Base-by-base conservation (phyloP, 257 asterid genomes). In the Nicotiana otophora region DNA sequence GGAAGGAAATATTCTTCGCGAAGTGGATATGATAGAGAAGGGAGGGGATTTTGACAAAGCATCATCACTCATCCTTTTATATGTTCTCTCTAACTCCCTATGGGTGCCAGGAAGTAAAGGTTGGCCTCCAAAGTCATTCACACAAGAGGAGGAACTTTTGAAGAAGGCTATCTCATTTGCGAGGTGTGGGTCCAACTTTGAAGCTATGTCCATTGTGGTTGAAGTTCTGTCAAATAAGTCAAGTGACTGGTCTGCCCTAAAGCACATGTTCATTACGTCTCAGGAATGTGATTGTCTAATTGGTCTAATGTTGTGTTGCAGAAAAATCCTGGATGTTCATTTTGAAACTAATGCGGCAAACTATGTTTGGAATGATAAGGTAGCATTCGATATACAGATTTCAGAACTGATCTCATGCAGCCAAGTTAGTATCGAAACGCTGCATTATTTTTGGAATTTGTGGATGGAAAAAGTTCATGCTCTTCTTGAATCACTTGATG, bases 121-220 rank as follows among this genome's bases (percentile, higher is more conserved):
- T 46, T 93, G 96, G 97, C 92, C 93, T 12, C 34, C 86, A 54
- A 90, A 90, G 86, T 81, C 81, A 5, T 89, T 91, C 82, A 69
- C 86, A 39, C 30, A 55, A 0, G 87, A 85, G 79, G 86, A 78
- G 33, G 84, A 69, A 30, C 90, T 93, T 39, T 12, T 89, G 74
- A 51, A 61, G 5, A 10, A 88, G 86, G 82, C 90, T 88, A 70
- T 63, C 57, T 85, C 85, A 6, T 46, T 81, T 34, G 89, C 94
- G 1, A 23, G 31, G 67, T 80, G 75, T 61, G 91, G 84, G 31
- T 84, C 88, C 1, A 86, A 23, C 60, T 82, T 75, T 60, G 87
- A 87, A 54, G 81, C 84, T 23, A 77, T 85, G 33, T 78, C 84
- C 81, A 80, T 57, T 0, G 90, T 87, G 87, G 86, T 85, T 51